Evolutionary conservation across 192 early-diverging fungal species (phyloP), one percentile per base, ranked within the genome.

Genomic region (Bifiguratus adelaidae): DNA sequence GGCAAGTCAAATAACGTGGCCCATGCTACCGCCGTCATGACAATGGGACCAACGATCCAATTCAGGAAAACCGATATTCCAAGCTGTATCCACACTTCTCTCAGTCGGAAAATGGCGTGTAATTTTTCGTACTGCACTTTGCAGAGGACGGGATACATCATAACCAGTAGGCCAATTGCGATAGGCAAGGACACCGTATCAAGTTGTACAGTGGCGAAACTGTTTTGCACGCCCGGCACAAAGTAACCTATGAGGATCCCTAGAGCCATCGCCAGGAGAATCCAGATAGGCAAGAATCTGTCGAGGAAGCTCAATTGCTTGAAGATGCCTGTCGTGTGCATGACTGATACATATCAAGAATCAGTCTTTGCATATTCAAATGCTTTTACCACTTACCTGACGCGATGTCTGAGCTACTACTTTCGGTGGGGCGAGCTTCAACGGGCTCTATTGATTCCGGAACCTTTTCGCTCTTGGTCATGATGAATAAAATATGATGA

Each of bases 61-160:
- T 86, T 88, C 41, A 82, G 34, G 16, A 73, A 26, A 9, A 79
- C 24, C 7, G 78, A 79, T 28, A 82, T 62, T 13, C 48, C 8
- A 15, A 84, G 52, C 44, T 80, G 76, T 22, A 70, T 60, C 49
- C 54, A 61, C 28, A 85, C 66, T 19, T 68, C 60, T 41, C 46
- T 44, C 8, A 62, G 50, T 4, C 44, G 22, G 30, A 78, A 50
- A 7, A 79, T 53, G 3, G 11, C 44, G 0, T 48, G 50, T 2
- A 79, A 36, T 12, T 47, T 28, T 35, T 77, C 77, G 41, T 75
- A 79, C 18, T 67, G 56, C 11, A 78, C 61, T 46, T 66, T 67
- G 45, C 77, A 80, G 7, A 87, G 63, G 9, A 87, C 80, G 4
- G 85, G 84, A 42, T 82, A 82, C 74, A 87, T 81, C 82, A 87